Percentiles rank a stretch among this genome's conserved stretches.
Conservation (phyloP, 805 yeast species). For the Pichia sporocuriosa region DNA sequence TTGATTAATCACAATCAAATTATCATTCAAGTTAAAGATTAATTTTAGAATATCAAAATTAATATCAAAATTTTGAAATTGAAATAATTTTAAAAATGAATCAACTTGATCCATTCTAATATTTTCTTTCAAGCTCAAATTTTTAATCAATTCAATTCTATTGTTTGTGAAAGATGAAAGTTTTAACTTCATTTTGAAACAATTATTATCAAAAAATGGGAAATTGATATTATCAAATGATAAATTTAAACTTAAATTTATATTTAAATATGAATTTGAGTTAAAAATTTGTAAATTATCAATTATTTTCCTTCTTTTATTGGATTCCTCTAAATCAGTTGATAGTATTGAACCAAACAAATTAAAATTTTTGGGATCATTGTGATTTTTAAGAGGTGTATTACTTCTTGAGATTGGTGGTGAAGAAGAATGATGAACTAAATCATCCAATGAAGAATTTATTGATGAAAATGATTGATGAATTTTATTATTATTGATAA, state of each 20-base stretch:
- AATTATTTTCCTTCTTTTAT: neutral
- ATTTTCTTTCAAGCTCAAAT: conserved; percentile 1
- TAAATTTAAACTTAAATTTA: neutral
- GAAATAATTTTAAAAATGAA: conserved; percentile 1
- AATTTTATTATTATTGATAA: neutral
- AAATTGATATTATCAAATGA: neutral
- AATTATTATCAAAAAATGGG: neutral
- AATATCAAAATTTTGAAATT: neutral
- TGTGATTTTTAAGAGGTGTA: neutral
- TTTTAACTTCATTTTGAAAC: neutral
- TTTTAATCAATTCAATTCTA: neutral
- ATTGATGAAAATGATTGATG: conserved; percentile 4
- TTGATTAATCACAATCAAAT: conserved; percentile 1
- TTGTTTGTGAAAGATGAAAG: neutral
- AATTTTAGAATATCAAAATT: conserved; percentile 7
- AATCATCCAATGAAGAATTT: conserved; percentile 5
- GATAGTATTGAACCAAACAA: neutral
- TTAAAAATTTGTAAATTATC: neutral
- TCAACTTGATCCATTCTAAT: neutral
- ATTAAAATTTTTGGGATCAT: neutral
- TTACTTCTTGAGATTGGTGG: conserved; percentile 7
- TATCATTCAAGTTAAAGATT: conserved; percentile 1
- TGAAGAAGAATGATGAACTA: neutral
- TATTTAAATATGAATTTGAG: too few relatives aligned
- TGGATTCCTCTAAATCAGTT: neutral